phyloP scores from a whole-genome alignment of 176 grass and related monocot species.

The Phoenix roebelenii region DNA sequence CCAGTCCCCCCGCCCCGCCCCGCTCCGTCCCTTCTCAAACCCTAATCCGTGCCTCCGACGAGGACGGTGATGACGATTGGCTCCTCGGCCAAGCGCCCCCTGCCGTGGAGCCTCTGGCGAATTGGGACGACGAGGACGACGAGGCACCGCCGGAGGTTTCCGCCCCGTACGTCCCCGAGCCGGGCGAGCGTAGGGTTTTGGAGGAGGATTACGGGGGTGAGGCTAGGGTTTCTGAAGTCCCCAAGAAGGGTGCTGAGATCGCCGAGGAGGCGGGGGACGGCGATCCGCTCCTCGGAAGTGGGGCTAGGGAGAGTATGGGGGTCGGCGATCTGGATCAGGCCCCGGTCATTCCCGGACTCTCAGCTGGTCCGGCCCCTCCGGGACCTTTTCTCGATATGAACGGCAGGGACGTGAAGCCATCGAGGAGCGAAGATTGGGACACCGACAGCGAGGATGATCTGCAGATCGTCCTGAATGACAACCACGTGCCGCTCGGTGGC shows the following conservation, averaged over 20 bases:
- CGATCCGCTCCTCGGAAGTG: neutral
- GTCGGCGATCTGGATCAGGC: slow-evolving; percentile 31
- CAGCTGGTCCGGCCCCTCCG: slow-evolving; percentile 12
- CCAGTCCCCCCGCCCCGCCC: neutral
- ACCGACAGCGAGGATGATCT: slow-evolving; percentile 97
- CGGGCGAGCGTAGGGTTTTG: slow-evolving; percentile 19
- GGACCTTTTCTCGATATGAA: neutral
- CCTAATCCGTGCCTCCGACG: slow-evolving; percentile 20
- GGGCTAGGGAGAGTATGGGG: neutral
- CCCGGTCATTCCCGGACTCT: slow-evolving; percentile 62
- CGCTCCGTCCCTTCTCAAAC: slow-evolving; percentile 11
- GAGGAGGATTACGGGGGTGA: slow-evolving; percentile 10
- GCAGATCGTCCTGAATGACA: slow-evolving; percentile 88
- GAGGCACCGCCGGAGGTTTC: neutral
- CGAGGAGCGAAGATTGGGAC: slow-evolving; percentile 70
- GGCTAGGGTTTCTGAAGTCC: slow-evolving; percentile 11
- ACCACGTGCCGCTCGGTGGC: slow-evolving; percentile 27
- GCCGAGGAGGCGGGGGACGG: neutral
- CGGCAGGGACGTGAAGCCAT: neutral
- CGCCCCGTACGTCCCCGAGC: neutral
- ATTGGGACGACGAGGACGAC: slow-evolving; percentile 65
- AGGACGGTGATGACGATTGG: slow-evolving; percentile 58
- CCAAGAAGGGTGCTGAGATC: neutral
- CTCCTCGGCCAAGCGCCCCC: slow-evolving; percentile 37
- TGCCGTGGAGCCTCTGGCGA: slow-evolving; percentile 45